phyloP scores from a whole-genome alignment of 192 early-diverging fungal genomes.

The Funneliformis geosporum region DNA sequence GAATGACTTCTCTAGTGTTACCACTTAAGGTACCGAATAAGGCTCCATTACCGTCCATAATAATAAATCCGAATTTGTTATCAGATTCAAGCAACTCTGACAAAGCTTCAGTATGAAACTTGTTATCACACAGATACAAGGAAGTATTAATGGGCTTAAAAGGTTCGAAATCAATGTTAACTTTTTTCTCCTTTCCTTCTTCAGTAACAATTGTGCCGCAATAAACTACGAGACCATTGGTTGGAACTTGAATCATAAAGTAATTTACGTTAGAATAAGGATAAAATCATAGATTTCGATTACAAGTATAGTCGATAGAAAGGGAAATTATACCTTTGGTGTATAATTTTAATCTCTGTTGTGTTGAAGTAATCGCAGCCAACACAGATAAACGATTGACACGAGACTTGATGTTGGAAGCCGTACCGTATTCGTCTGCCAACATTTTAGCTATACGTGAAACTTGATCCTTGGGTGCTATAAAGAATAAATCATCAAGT shows the following conservation, averaged over 20 bases:
- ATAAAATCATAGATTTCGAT: background rate
- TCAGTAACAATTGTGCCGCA: conserved; percentile 97
- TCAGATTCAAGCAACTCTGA: conserved; percentile 91
- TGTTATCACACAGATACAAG: conserved; percentile 98
- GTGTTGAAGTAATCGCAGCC: conserved; percentile 96
- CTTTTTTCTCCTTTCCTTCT: conserved; percentile 99
- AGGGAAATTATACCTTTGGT: conserved; percentile 52
- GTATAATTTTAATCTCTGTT: conserved; percentile 95
- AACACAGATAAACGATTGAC: conserved; percentile 98
- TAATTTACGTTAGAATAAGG: background rate
- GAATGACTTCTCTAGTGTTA: conserved; percentile 90
- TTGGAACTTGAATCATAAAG: conserved; percentile 59
- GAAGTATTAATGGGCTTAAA: conserved; percentile 99
- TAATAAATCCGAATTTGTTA: conserved; percentile 96
- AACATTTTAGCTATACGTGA: conserved; percentile 88
- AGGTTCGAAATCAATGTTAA: conserved; percentile 98
- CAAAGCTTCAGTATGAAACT: conserved; percentile 96
- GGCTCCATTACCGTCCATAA: conserved; percentile 98
- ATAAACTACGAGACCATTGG: conserved; percentile 94
- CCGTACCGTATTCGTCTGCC: conserved; percentile 98
- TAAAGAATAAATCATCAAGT: background rate
- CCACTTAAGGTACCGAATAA: conserved; percentile 95
- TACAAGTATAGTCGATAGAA: background rate
- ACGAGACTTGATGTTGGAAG: conserved; percentile 99
- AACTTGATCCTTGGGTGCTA: conserved; percentile 88